Evolutionary conservation across 768 basidiomycete genomes (phyloP).

Genomic region (Hericium erinaceus): DNA sequence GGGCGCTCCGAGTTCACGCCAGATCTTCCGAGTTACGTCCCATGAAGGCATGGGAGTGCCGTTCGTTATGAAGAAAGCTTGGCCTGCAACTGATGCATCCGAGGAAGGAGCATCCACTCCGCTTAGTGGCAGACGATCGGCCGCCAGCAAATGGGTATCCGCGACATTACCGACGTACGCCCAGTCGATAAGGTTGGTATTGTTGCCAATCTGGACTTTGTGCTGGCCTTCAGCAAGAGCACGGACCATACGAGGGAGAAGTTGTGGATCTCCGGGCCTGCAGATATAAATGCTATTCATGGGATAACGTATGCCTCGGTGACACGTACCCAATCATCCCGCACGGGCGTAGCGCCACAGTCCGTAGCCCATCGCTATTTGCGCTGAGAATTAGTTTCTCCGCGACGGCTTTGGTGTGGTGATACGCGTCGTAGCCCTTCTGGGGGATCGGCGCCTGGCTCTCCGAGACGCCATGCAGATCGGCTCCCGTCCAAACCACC

Average conservation of each 20-base stretch:
- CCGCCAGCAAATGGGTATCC: conserved; percentile 74
- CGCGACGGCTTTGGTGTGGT: background rate
- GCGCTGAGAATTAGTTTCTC: background rate
- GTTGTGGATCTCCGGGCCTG: background rate
- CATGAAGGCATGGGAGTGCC: background rate
- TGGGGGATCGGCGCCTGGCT: background rate
- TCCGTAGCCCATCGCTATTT: background rate
- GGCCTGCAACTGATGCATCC: background rate
- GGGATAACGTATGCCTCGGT: no score
- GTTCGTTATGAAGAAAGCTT: background rate
- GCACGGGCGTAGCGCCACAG: background rate
- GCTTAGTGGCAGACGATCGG: background rate
- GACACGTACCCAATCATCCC: background rate
- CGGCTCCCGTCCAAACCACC: background rate
- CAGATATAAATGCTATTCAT: background rate
- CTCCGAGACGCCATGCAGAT: background rate
- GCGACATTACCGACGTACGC: conserved; percentile 97
- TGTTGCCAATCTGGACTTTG: background rate
- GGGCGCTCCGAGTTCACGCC: background rate
- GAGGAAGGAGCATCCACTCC: background rate
- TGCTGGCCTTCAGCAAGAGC: background rate
- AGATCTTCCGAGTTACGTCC: background rate
- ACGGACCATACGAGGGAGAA: background rate
- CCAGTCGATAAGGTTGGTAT: conserved; percentile 91
- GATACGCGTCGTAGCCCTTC: background rate